Evolutionary conservation across 2,329 filamentous ascomycete species (phyloP), one percentile per base, ranked within the genome.

Genomic region (Saccharata proteae): DNA sequence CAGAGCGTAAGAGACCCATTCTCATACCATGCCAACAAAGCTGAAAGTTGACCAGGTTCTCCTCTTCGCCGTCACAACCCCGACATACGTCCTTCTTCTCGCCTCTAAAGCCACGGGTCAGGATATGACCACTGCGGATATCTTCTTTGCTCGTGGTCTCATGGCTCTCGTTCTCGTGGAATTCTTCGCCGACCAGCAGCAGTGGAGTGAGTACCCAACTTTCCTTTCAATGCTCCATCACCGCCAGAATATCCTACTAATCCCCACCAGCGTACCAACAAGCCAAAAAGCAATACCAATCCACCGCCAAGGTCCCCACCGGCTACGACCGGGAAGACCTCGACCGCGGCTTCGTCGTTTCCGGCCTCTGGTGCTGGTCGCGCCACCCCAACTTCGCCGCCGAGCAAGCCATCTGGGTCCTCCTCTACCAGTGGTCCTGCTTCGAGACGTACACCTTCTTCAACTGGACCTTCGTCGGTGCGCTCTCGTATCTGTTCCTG

Each of bases 301-400:
- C 73, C 39, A 78, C 76, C 2, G 82, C 74, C 29, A 80, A 80
- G 50, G 66, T 88, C 3, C 74, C 82, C 1, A 54, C 59, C 4
- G 55, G 55, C 16, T 85, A 69, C 54, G 68, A 65, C 1, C 74
- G 77, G 42, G 73, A 74, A 38, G 83, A 93, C 32, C 71, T 98
- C 16, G 83, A 94, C 41, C 80, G 88, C 21, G 90, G 90, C 24
- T 98, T 98, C 58, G 68, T 81, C 41, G 79, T 82, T 6, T 74
- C 68, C 4, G 90, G 90, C 0, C 64, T 98, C 6, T 98, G 82
- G 78, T 78, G 76, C 1, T 85, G 77, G 62, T 88, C 80, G 44
- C 72, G 90, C 26, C 92, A 98, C 54, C 90, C 90, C 28, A 98
- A 98, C 56, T 98, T 96, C 49, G 74, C 81, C 4, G 83, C 82